Evolutionary conservation across 2,329 filamentous ascomycete genomes (phyloP).

Genomic region (Eutypella sp.): DNA sequence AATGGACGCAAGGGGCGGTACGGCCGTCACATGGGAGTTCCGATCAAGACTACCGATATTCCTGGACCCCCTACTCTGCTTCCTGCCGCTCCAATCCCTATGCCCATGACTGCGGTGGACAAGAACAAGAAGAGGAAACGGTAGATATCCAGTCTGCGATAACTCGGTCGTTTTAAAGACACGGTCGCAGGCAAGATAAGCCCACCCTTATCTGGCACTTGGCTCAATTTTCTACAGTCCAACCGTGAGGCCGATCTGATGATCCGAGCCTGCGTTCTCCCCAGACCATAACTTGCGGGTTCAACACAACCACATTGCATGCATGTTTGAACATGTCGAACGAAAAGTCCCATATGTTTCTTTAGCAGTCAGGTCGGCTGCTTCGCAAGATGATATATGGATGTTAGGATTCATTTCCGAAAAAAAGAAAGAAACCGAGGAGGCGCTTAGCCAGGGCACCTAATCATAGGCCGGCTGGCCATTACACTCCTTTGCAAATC

Average conservation of each 20-base stretch:
- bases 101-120: slow-evolving; percentile 41
- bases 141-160: slow-evolving; percentile 26
- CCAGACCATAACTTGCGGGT: not conserved
- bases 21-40: slow-evolving; percentile 65
- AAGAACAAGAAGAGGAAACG: slow-evolving; percentile 61
- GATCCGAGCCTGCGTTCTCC: not conserved
- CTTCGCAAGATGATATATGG: slow-evolving; percentile 10
- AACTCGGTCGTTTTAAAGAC: too few species aligned
- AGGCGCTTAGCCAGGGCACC: slow-evolving; percentile 20
- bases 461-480: slow-evolving; percentile 21
- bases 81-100: slow-evolving; percentile 37
- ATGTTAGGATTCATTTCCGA: slow-evolving; percentile 16
- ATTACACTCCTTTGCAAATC: slow-evolving; percentile 23
- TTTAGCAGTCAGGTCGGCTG: slow-evolving; percentile 1
- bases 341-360: not conserved
- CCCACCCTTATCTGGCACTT: too few species aligned
- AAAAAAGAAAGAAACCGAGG: slow-evolving; percentile 13
- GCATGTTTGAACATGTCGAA: slow-evolving; percentile 5
- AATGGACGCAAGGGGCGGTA: slow-evolving; percentile 96
- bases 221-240: not conserved
- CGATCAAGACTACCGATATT: slow-evolving; percentile 54
- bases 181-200: too few species aligned
- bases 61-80: slow-evolving; percentile 29
- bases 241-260: not conserved
- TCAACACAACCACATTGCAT: not conserved